phyloP scores from a whole-genome alignment of 2,329 filamentous ascomycete species.

The Penicillium hordei region DNA sequence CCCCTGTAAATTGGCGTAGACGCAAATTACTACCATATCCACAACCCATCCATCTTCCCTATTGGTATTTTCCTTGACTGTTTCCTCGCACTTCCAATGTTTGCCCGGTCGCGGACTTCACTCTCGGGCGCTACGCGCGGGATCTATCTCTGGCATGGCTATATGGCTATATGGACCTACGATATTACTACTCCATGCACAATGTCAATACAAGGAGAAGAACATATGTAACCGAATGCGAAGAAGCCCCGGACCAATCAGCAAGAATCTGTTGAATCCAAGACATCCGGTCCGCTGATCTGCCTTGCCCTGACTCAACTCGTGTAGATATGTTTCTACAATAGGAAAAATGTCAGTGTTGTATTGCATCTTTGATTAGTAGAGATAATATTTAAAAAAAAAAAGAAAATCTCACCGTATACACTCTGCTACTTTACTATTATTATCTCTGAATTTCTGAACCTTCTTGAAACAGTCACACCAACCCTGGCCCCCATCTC shows the following conservation, averaged over 20 bases:
- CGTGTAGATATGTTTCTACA: not conserved
- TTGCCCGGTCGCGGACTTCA: not conserved
- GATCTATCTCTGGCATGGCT: not conserved
- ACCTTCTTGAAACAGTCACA: slow-evolving; percentile 1
- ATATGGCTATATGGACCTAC: not conserved
- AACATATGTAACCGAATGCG: not conserved
- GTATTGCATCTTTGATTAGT: not conserved
- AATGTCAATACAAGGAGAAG: not conserved
- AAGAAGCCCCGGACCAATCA: not conserved
- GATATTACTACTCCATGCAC: not conserved
- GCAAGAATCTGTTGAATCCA: not conserved
- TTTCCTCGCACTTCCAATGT: not conserved
- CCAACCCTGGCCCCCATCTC: slow-evolving; percentile 6
- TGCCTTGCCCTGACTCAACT: slow-evolving; percentile 9
- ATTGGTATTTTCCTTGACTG: not conserved
- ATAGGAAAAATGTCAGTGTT: not conserved
- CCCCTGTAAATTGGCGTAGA: not conserved
- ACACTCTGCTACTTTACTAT: not conserved
- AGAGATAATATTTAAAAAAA: not conserved
- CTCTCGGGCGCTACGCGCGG: not conserved
- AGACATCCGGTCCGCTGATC: not conserved
- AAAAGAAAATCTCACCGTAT: not conserved
- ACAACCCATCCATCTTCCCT: not conserved
- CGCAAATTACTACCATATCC: not conserved
- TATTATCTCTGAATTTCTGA: not conserved